Conservation (phyloP, 2,329 filamentous ascomycete genomes). For the Aspergillus latus region DNA sequence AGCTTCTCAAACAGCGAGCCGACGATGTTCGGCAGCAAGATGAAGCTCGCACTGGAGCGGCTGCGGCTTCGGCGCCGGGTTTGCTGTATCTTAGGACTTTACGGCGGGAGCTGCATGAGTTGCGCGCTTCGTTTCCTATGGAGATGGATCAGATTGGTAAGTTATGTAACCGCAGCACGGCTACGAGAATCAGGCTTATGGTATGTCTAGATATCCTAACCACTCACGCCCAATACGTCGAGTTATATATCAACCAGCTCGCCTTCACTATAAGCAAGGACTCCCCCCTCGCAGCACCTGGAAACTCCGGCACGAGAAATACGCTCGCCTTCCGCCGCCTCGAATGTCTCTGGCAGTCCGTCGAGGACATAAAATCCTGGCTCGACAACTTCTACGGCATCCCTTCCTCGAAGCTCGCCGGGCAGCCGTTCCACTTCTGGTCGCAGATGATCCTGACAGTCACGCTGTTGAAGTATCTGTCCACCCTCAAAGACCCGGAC, state of each 20-base stretch:
- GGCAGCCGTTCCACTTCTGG: slow-evolving; percentile 40
- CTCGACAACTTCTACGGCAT: slow-evolving; percentile 33
- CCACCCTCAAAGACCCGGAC: slow-evolving; percentile 38
- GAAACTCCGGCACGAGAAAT: slow-evolving; percentile 8
- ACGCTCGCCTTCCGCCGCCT: slow-evolving; percentile 33
- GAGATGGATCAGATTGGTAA: slow-evolving; percentile 24
- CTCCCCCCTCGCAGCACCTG: slow-evolving; percentile 11
- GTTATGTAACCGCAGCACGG: neutral
- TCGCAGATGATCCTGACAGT: slow-evolving; percentile 38
- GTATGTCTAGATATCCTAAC: slow-evolving; percentile 26
- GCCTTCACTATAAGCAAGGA: slow-evolving; percentile 27
- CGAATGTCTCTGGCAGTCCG: slow-evolving; percentile 36
- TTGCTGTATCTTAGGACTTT: slow-evolving; percentile 33
- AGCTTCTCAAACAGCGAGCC: slow-evolving; percentile 35
- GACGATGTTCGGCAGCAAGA: slow-evolving; percentile 32
- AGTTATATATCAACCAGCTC: slow-evolving; percentile 30
- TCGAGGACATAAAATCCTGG: slow-evolving; percentile 37
- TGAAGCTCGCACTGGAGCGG: slow-evolving; percentile 20
- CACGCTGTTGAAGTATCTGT: slow-evolving; percentile 39
- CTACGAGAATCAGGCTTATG: neutral
- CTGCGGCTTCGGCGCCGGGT: slow-evolving; percentile 17
- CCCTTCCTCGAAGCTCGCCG: slow-evolving; percentile 26
- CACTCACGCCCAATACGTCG: slow-evolving; percentile 30
- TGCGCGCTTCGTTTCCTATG: slow-evolving; percentile 28
- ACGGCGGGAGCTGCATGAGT: slow-evolving; percentile 33